Evolutionary conservation across 2,329 filamentous ascomycete genomes (phyloP).

Genomic region (Coleophoma eucalyptorum): DNA sequence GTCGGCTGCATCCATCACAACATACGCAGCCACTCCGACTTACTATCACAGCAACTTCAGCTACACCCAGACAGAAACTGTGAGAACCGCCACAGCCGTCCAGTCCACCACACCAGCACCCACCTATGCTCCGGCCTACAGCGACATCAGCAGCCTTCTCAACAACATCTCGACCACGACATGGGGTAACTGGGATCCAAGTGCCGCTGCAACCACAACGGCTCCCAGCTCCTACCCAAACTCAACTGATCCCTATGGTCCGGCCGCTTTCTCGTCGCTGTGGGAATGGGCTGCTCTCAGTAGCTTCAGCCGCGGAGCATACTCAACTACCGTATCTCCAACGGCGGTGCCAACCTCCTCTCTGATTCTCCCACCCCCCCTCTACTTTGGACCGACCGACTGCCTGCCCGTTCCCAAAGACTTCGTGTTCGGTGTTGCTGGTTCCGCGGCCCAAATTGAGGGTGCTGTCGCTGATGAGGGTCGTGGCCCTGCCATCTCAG

Average conservation of each 20-base stretch:
- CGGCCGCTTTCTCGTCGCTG: constrained; percentile 32
- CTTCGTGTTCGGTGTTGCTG: constrained; percentile 43
- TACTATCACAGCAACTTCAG: constrained; percentile 14
- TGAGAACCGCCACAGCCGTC: constrained; percentile 31
- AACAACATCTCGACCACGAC: constrained; percentile 32
- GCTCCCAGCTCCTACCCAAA: constrained; percentile 12
- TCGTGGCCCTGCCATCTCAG: constrained; percentile 33
- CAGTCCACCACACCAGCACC: constrained; percentile 23
- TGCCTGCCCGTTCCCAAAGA: constrained; percentile 38
- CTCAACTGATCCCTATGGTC: constrained; percentile 30
- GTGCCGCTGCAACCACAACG: constrained; percentile 27
- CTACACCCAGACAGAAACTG: constrained; percentile 34
- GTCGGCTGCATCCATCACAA: neutral
- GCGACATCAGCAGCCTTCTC: constrained; percentile 29
- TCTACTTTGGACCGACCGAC: constrained; percentile 3
- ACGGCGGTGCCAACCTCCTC: constrained; percentile 51
- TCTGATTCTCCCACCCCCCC: constrained; percentile 46
- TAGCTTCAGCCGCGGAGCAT: constrained; percentile 28
- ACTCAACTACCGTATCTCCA: constrained; percentile 48
- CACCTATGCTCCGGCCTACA: constrained; percentile 31
- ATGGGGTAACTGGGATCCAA: constrained; percentile 37
- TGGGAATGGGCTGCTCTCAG: constrained; percentile 30
- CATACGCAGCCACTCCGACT: neutral
- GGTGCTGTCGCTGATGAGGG: constrained; percentile 39
- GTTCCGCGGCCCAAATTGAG: constrained; percentile 41